Conservation (phyloP, 2,329 filamentous ascomycete genomes). For the Phyllosticta paracitricarpa region DNA sequence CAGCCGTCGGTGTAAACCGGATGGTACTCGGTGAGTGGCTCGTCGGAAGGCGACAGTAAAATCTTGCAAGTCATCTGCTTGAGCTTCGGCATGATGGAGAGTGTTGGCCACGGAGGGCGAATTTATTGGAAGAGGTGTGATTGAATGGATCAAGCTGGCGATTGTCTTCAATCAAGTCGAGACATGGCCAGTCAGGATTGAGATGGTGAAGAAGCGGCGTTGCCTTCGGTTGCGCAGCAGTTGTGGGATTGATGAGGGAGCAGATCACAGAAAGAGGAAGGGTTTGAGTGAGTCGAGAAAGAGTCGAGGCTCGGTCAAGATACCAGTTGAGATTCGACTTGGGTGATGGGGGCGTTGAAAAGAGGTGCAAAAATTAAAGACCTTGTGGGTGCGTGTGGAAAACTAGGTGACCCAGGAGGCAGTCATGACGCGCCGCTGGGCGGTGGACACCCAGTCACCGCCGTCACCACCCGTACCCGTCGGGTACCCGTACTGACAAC, state of each 20-base stretch:
- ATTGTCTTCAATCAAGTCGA: background rate
- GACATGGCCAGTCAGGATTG: background rate
- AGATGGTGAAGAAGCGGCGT: background rate
- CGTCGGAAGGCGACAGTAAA: conserved; percentile 35
- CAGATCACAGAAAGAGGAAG: background rate
- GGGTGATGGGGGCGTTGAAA: background rate
- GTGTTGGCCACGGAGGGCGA: too few species aligned
- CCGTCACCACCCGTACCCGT: background rate
- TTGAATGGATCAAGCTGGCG: background rate
- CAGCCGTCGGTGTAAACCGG: conserved; percentile 41
- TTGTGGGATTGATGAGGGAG: background rate
- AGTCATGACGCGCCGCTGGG: background rate
- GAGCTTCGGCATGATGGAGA: conserved; percentile 39
- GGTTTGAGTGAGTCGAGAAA: background rate
- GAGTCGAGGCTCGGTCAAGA: background rate
- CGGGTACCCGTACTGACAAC: background rate
- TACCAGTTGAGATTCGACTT: background rate
- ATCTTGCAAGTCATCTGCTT: conserved; percentile 44
- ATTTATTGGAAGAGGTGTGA: background rate
- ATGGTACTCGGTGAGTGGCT: conserved; percentile 39
- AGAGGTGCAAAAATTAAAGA: background rate
- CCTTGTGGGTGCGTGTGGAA: background rate
- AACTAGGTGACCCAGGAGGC: background rate
- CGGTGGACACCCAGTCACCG: background rate
- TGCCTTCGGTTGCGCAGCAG: background rate